Evolutionary conservation across 2,329 filamentous ascomycete genomes (phyloP).

Genomic region (Penicillium sp.): DNA sequence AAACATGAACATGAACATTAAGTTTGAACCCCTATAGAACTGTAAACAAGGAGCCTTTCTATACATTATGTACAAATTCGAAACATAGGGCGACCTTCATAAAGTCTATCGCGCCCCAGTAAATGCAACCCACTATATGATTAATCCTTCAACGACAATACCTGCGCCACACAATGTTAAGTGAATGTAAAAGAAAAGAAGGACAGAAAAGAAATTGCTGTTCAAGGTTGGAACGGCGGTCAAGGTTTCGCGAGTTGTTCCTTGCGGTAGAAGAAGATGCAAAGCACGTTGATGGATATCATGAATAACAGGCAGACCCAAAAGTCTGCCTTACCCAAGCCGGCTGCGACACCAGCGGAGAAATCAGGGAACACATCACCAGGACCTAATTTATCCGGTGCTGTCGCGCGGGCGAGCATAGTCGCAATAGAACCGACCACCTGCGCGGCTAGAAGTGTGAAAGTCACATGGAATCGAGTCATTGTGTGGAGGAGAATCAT

Average conservation of each 20-base stretch:
- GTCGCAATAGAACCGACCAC: conserved; percentile 63
- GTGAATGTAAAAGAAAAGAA: background rate
- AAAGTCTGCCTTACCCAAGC: background rate
- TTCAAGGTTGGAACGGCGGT: background rate
- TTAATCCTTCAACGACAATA: background rate
- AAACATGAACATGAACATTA: background rate
- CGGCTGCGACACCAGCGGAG: conserved; percentile 41
- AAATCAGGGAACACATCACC: conserved; percentile 50
- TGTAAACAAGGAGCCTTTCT: background rate
- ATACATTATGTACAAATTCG: background rate
- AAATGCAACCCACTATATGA: background rate
- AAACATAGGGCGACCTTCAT: background rate
- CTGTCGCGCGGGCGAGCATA: conserved; percentile 61
- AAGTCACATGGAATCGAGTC: conserved; percentile 64
- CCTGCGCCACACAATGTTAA: background rate
- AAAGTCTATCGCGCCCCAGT: background rate
- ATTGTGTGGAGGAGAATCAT: conserved; percentile 67
- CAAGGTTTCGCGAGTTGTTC: background rate
- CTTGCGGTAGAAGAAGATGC: background rate
- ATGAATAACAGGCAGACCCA: background rate
- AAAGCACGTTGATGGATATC: background rate
- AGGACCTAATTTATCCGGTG: conserved; percentile 61
- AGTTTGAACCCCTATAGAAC: background rate
- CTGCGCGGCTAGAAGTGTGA: conserved; percentile 61
- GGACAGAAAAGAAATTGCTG: background rate